Conservation (phyloP, 2,329 filamentous ascomycete genomes). For the Capronia americana region DNA sequence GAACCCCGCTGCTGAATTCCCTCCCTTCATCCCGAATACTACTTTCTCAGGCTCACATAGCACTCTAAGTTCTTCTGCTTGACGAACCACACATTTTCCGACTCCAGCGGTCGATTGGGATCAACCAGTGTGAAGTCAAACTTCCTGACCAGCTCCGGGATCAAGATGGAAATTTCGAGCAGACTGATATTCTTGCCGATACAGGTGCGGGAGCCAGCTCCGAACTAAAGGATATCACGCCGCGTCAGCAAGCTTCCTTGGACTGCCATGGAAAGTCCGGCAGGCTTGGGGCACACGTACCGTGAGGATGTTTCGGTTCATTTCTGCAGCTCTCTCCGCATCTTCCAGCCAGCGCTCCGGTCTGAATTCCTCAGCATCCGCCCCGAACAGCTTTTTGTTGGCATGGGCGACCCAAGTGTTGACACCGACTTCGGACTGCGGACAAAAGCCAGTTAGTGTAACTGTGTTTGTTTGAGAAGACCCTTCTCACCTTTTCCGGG, state of each 20-base stretch:
- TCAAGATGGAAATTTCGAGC: slow-evolving; percentile 30
- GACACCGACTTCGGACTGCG: slow-evolving; percentile 49
- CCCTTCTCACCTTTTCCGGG: slow-evolving; percentile 44
- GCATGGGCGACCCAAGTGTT: slow-evolving; percentile 55
- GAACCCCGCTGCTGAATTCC: neutral
- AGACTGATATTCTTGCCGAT: slow-evolving; percentile 34
- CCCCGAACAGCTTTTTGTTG: slow-evolving; percentile 55
- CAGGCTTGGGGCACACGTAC: slow-evolving; percentile 37
- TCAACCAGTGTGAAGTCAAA: slow-evolving; percentile 36
- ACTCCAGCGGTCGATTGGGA: slow-evolving; percentile 31
- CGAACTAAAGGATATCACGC: slow-evolving; percentile 22
- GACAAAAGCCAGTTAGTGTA: neutral
- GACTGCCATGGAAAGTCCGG: neutral
- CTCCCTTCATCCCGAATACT: neutral
- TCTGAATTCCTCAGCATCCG: slow-evolving; percentile 62
- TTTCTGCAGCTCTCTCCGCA: slow-evolving; percentile 46
- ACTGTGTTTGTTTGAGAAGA: neutral
- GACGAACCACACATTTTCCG: slow-evolving; percentile 58
- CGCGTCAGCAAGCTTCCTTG: neutral
- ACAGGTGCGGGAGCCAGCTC: slow-evolving; percentile 30
- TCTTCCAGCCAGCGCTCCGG: slow-evolving; percentile 74
- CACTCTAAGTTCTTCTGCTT: slow-evolving; percentile 38
- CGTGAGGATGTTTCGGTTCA: slow-evolving; percentile 50
- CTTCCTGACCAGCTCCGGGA: slow-evolving; percentile 35
- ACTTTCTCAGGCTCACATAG: slow-evolving; percentile 27